Conservation (phyloP, 805 yeast genomes). For the Candida oleophila region DNA sequence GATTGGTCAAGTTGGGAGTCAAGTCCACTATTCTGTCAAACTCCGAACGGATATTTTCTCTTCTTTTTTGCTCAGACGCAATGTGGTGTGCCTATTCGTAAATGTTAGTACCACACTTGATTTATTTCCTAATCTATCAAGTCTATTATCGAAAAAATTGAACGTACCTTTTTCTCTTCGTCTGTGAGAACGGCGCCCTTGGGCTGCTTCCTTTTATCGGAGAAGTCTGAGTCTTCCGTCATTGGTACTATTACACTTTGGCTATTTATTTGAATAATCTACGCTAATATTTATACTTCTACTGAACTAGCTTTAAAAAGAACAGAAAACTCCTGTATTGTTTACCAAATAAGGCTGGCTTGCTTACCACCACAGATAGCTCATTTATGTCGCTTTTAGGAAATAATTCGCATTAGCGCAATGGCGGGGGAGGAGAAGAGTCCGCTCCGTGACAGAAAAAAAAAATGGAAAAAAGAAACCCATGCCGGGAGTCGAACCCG, state of each 20-base stretch:
- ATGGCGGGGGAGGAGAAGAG: background rate
- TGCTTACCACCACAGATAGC: background rate
- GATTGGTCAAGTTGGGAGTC: constrained; percentile 69
- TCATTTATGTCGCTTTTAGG: background rate
- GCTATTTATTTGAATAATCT: too few species aligned
- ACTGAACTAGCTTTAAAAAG: background rate
- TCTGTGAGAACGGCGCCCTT: constrained; percentile 32
- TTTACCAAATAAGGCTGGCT: too few species aligned
- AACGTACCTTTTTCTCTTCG: constrained; percentile 35
- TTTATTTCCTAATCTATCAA: too few species aligned
- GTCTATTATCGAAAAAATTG: too few species aligned
- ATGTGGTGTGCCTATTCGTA: constrained; percentile 66
- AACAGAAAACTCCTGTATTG: too few species aligned
- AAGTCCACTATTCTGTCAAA: constrained; percentile 72
- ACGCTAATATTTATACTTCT: background rate
- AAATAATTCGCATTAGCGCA: background rate
- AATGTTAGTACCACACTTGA: constrained; percentile 13
- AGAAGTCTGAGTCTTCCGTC: constrained; percentile 3
- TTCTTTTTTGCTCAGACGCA: constrained; percentile 81
- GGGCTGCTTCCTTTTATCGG: constrained; percentile 16
- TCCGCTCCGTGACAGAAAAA: background rate
- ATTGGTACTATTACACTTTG: background rate
- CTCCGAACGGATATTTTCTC: constrained; percentile 81
- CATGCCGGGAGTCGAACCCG: constrained; percentile 61
- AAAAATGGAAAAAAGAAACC: constrained; percentile 22